Evolutionary conservation across 2,329 filamentous ascomycete species (phyloP).

Genomic region (Harringtonia lauricola): DNA sequence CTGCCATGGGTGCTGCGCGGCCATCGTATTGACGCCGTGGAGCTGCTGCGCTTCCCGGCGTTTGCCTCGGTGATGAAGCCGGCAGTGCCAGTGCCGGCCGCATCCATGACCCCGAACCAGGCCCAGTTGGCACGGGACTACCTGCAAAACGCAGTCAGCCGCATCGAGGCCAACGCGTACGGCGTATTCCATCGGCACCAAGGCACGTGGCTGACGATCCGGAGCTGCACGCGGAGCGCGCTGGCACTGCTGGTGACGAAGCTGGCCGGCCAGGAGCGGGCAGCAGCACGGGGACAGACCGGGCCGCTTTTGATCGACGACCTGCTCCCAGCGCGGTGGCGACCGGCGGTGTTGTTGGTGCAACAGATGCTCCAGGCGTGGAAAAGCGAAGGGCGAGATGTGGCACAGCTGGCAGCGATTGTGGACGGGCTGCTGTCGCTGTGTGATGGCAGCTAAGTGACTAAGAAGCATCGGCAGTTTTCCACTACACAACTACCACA

Average conservation of each 20-base stretch:
- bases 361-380: neutral
- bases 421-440: neutral
- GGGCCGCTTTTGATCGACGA: neutral
- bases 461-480: too few species aligned
- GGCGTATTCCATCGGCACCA: slow-evolving; percentile 8
- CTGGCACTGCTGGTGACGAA: neutral
- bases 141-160: slow-evolving; percentile 2
- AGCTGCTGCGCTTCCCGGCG: slow-evolving; percentile 3
- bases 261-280: slow-evolving; percentile 1
- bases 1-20: slow-evolving; percentile 5
- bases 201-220: slow-evolving; percentile 6
- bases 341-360: neutral
- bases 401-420: neutral
- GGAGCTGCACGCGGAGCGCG: slow-evolving; percentile 4
- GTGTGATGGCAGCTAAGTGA: neutral
- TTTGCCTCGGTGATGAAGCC: neutral
- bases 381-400: neutral
- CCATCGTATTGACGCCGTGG: slow-evolving; percentile 4
- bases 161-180: slow-evolving; percentile 6
- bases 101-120: neutral
- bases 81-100: neutral
- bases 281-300: neutral
- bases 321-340: neutral
- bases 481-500: too few species aligned
- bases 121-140: slow-evolving; percentile 1